Conservation (phyloP, 768 basidiomycete species). For the Mycena maculata region DNA sequence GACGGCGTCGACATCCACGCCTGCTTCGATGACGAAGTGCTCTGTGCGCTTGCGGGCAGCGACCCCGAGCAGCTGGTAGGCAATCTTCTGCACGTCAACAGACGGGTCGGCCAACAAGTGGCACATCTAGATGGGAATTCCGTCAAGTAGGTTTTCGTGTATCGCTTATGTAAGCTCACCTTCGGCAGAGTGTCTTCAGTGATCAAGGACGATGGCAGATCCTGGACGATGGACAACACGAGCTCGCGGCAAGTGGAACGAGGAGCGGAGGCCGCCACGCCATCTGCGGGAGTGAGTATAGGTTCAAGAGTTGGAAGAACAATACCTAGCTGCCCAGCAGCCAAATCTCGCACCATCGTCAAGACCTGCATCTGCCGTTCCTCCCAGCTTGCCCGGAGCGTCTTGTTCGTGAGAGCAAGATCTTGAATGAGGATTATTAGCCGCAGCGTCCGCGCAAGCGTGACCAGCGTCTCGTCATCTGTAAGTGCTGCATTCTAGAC, state of each 20-base stretch:
- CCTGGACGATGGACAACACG: constrained; percentile 74
- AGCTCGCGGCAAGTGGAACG: constrained; percentile 75
- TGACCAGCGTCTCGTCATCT: constrained; percentile 68
- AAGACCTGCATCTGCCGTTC: constrained; percentile 65
- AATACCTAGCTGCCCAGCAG: constrained; percentile 66
- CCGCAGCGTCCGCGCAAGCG: constrained; percentile 75
- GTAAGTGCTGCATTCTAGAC: constrained; percentile 67
- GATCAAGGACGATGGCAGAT: constrained; percentile 71
- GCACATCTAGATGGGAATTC: constrained; percentile 67
- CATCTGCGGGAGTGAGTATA: constrained; percentile 37
- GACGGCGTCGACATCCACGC: constrained; percentile 74
- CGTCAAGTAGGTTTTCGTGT: background rate
- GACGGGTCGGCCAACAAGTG: constrained; percentile 79
- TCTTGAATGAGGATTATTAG: constrained; percentile 79
- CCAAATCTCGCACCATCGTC: constrained; percentile 69
- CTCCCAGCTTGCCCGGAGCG: constrained; percentile 76
- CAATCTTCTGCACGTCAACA: constrained; percentile 76
- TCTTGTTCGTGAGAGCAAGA: constrained; percentile 76
- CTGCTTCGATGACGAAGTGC: constrained; percentile 87
- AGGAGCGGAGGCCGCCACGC: constrained; percentile 59
- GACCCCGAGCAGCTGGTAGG: constrained; percentile 76
- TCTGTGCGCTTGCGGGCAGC: constrained; percentile 84
- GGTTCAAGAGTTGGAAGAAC: constrained; percentile 19
- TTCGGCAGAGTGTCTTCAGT: constrained; percentile 72
- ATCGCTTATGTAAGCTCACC: constrained; percentile 48